Evolutionary conservation across 176 grass and related monocot genomes (phyloP).

Genomic region (Ensete glaucum): DNA sequence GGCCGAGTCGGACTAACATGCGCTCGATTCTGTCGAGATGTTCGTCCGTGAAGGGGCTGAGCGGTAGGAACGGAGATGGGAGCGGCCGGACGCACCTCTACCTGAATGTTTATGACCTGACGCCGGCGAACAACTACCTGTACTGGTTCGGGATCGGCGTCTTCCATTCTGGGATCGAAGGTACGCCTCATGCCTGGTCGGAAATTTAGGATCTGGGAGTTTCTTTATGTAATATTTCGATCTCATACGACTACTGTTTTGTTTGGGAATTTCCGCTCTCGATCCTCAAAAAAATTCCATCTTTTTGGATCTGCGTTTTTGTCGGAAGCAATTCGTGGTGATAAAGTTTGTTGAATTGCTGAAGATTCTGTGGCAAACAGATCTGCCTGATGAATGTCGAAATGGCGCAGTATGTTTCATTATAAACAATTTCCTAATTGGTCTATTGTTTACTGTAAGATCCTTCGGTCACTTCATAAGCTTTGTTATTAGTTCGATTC

Average conservation of each 20-base stretch:
- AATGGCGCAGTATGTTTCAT: neutral
- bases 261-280: neutral
- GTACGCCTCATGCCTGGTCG: slow-evolving; percentile 16
- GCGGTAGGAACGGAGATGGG: neutral
- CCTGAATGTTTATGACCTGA: slow-evolving; percentile 93
- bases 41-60: neutral
- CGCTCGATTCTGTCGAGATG: neutral
- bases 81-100: slow-evolving; percentile 27
- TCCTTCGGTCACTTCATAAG: neutral
- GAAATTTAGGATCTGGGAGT: too few species aligned
- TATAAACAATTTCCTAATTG: neutral
- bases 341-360: neutral
- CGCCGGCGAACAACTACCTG: slow-evolving; percentile 71
- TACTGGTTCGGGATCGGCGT: slow-evolving; percentile 92
- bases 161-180: slow-evolving; percentile 92
- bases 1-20: neutral
- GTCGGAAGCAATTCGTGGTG: neutral
- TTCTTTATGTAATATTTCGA: too few species aligned
- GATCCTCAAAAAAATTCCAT: neutral
- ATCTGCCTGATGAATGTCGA: too few species aligned
- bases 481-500: neutral
- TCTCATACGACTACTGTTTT: too few species aligned
- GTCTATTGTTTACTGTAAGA: neutral
- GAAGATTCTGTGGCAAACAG: neutral
- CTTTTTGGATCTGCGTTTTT: neutral